Conservation (phyloP, 805 yeast genomes). For the Wickerhamiella occidentalis region DNA sequence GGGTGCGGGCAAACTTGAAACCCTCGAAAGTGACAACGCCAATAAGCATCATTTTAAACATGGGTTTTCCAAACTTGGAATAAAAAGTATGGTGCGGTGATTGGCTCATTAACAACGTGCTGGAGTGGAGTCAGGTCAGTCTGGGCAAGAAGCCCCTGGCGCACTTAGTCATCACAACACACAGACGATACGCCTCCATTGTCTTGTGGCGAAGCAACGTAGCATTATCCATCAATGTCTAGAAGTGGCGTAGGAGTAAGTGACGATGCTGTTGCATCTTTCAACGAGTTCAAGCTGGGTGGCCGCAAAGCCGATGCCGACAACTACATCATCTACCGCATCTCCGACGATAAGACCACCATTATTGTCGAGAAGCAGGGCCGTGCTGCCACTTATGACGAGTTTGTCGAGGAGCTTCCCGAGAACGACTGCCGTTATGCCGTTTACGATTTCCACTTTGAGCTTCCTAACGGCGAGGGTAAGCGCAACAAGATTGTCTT, state of each 20-base stretch:
- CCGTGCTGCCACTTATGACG: constrained; percentile 61
- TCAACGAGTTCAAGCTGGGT: constrained; percentile 92
- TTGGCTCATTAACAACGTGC: no score
- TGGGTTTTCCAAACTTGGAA: constrained; percentile 18
- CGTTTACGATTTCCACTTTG: constrained; percentile 92
- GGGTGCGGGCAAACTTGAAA: constrained; percentile 12
- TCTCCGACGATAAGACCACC: constrained; percentile 79
- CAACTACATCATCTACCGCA: constrained; percentile 69
- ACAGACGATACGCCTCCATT: neutral
- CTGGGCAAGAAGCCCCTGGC: no score
- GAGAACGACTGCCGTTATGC: constrained; percentile 96
- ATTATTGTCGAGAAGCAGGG: constrained; percentile 84
- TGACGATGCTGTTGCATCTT: constrained; percentile 85
- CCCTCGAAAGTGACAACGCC: constrained; percentile 18
- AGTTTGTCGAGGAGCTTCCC: constrained; percentile 77
- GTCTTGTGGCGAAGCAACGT: neutral
- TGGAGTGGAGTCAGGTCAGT: no score
- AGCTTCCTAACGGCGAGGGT: constrained; percentile 81
- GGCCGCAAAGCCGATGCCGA: constrained; percentile 42
- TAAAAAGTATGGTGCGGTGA: constrained; percentile 14
- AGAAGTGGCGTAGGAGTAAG: constrained; percentile 48
- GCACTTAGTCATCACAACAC: neutral
- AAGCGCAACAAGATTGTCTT: constrained; percentile 68
- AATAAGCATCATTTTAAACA: constrained; percentile 18
- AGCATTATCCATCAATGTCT: constrained; percentile 9